Percentiles rank a stretch among this genome's conserved stretches.
Evolutionary conservation across 1,284 basidiomycete species (phyloP).

Genomic region (Thecaphora thlaspeos): DNA sequence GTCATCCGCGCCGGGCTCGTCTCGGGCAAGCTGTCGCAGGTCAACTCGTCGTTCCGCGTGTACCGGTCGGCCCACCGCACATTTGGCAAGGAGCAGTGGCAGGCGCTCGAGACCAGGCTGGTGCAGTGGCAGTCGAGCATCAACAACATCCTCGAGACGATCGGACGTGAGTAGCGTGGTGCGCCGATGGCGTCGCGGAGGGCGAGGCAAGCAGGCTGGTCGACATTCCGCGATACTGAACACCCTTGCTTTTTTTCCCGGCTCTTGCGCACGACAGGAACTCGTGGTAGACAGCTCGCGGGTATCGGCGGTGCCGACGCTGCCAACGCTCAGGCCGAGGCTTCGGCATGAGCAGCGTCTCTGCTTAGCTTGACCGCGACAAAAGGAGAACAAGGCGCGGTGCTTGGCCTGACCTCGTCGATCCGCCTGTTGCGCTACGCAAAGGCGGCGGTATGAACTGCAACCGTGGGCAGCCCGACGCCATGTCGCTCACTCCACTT

Average conservation of each 20-base stretch:
- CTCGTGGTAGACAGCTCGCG: neutral
- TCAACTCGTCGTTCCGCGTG: slow-evolving; percentile 49
- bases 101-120: slow-evolving; percentile 43
- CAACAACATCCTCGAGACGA: slow-evolving; percentile 35
- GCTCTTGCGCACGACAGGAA: neutral
- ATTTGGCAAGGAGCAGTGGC: slow-evolving; percentile 53
- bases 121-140: slow-evolving; percentile 51
- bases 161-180: slow-evolving; percentile 9
- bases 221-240: too few species aligned
- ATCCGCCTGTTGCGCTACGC: too few species aligned
- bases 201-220: too few species aligned
- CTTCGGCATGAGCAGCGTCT: neutral
- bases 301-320: neutral
- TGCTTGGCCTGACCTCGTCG: too few species aligned
- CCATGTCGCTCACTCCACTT: too few species aligned
- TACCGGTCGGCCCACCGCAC: slow-evolving; percentile 50
- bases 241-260: too few species aligned
- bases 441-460: too few species aligned
- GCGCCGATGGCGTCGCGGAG: too few species aligned
- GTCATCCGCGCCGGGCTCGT: slow-evolving; percentile 56
- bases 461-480: too few species aligned
- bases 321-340: neutral
- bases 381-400: too few species aligned
- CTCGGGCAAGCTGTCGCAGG: slow-evolving; percentile 52
- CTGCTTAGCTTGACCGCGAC: too few species aligned